Evolutionary conservation across 208 protist species (phyloP).

Genomic region (Crithidia mellificae): DNA sequence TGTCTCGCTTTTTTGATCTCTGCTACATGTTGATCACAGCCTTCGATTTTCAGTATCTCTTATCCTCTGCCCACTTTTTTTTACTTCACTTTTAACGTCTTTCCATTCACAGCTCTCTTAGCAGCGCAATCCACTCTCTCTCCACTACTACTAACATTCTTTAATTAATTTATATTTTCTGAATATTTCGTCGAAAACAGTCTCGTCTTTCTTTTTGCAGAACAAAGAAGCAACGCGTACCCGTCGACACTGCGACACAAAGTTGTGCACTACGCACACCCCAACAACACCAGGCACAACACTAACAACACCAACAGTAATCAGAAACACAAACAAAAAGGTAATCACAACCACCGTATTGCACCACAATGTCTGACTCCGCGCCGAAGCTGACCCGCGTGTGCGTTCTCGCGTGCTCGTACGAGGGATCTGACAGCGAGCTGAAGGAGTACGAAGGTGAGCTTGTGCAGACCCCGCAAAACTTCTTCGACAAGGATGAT

Average conservation of each 20-base stretch:
- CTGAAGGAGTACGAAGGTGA: slow-evolving; percentile 79
- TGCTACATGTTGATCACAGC: too few species aligned
- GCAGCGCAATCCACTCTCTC: slow-evolving; percentile 1
- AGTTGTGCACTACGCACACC: not conserved
- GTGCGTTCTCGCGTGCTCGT: slow-evolving; percentile 81
- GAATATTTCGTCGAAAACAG: too few species aligned
- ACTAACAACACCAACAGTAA: not conserved
- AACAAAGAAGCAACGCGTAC: too few species aligned
- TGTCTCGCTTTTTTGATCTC: too few species aligned
- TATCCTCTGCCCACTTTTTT: not conserved
- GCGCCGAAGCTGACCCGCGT: slow-evolving; percentile 42
- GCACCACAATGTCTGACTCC: slow-evolving; percentile 11
- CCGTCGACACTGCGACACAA: too few species aligned
- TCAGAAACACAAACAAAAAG: slow-evolving; percentile 23
- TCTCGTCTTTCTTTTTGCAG: not conserved
- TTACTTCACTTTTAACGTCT: not conserved
- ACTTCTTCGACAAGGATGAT: slow-evolving; percentile 70
- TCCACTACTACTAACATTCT: not conserved
- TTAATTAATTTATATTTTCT: not conserved
- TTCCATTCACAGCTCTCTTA: slow-evolving; percentile 18
- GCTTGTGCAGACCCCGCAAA: slow-evolving; percentile 74
- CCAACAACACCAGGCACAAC: not conserved
- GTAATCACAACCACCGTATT: slow-evolving; percentile 7
- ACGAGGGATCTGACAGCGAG: slow-evolving; percentile 84
- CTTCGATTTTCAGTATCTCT: not conserved